Percentiles rank a stretch among this genome's conserved stretches.
Evolutionary conservation across 768 basidiomycete species (phyloP).

Genomic region (Amanita inopinata): DNA sequence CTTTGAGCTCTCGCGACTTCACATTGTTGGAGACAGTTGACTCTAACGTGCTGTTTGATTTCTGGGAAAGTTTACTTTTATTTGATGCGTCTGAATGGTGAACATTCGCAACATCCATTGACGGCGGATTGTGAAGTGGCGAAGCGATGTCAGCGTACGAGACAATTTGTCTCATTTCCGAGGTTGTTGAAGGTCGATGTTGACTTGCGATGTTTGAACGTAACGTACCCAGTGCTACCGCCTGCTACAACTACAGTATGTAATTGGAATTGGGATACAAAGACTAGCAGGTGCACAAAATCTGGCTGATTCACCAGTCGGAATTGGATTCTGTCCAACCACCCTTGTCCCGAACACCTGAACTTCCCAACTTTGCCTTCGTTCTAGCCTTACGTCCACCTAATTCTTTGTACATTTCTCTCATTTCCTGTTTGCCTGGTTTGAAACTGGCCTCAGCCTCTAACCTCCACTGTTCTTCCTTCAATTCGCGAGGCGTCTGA

Average conservation of each 20-base stretch:
- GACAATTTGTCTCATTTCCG: constrained; percentile 24
- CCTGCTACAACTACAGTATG: too few relatives aligned
- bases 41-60: neutral
- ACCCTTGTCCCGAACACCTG: constrained; percentile 62
- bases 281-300: constrained; percentile 1
- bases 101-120: constrained; percentile 5
- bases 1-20: constrained; percentile 5
- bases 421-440: constrained; percentile 78
- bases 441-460: constrained; percentile 40
- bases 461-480: constrained; percentile 65
- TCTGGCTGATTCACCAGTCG: constrained; percentile 13
- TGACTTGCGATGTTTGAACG: too few relatives aligned
- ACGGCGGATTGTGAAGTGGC: constrained; percentile 24
- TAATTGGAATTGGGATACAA: too few relatives aligned
- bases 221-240: too few relatives aligned
- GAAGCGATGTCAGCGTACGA: constrained; percentile 59
- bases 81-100: too few relatives aligned
- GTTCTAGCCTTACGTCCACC: constrained; percentile 72
- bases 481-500: constrained; percentile 70
- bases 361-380: constrained; percentile 67
- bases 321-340: constrained; percentile 49
- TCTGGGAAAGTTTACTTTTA: too few relatives aligned
- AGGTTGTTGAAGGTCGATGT: neutral
- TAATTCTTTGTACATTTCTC: constrained; percentile 85
- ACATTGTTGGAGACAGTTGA: neutral